Conservation (phyloP, 2,329 filamentous ascomycete species). For the Exophiala viscosa region DNA sequence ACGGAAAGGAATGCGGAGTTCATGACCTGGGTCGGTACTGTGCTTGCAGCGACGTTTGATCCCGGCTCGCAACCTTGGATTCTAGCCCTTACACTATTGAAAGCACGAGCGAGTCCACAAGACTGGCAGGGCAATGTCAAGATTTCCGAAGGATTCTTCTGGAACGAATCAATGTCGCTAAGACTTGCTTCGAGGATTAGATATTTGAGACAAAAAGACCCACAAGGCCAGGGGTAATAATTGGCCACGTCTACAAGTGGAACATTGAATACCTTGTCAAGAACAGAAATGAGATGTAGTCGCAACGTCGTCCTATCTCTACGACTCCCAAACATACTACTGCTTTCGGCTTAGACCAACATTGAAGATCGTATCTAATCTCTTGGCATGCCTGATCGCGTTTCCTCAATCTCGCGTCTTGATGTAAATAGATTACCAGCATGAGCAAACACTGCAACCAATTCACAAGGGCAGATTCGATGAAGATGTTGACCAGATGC, state of each 20-base stretch:
- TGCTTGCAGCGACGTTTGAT: slow-evolving; percentile 12
- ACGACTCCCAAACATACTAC: too few species aligned
- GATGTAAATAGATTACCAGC: too few species aligned
- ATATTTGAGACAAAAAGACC: slow-evolving; percentile 3
- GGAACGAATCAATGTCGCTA: slow-evolving; percentile 17
- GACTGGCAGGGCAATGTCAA: slow-evolving; percentile 16
- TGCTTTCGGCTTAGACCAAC: too few species aligned
- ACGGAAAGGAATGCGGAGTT: slow-evolving; percentile 9
- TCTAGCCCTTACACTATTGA: slow-evolving; percentile 5
- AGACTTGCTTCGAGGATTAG: slow-evolving; percentile 12
- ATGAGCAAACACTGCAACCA: too few species aligned
- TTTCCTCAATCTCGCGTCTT: background rate
- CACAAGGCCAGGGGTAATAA: slow-evolving; percentile 2
- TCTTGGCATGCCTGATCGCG: slow-evolving; percentile 1
- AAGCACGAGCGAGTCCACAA: slow-evolving; percentile 4
- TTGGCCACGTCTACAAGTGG: too few species aligned
- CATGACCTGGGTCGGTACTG: slow-evolving; percentile 11
- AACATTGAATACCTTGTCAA: too few species aligned
- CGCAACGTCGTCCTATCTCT: too few species aligned
- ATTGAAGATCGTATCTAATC: slow-evolving; percentile 8
- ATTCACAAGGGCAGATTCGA: too few species aligned
- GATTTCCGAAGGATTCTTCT: slow-evolving; percentile 12
- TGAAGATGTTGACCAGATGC: too few species aligned
- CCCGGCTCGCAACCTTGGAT: slow-evolving; percentile 4
- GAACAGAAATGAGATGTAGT: too few species aligned